Percentiles rank a stretch among this genome's conserved stretches.
Evolutionary conservation across 352 stramenopile species (phyloP).

Genomic region (Globisporangium cederbergense): DNA sequence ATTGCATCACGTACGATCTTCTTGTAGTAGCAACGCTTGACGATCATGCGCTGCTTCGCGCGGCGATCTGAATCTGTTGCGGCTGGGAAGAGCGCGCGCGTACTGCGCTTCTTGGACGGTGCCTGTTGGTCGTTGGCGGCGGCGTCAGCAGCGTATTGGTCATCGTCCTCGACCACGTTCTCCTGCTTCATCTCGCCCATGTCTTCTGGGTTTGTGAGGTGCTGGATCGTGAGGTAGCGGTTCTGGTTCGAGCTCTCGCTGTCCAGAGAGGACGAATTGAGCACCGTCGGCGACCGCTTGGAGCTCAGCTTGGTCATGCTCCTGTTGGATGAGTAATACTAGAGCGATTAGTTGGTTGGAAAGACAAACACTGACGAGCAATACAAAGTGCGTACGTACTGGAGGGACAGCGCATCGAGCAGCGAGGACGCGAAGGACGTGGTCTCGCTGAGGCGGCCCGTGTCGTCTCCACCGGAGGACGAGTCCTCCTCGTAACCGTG

Average conservation of each 20-base stretch:
- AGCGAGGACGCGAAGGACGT: constrained; percentile 16
- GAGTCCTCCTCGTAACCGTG: constrained; percentile 12
- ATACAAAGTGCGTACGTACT: constrained; percentile 3
- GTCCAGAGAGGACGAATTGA: constrained; percentile 6
- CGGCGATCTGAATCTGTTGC: constrained; percentile 51
- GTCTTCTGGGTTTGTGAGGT: constrained; percentile 18
- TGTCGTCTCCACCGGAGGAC: constrained; percentile 17
- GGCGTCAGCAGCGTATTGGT: constrained; percentile 1
- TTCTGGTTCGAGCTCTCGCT: constrained; percentile 3
- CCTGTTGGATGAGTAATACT: not conserved
- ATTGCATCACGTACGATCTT: constrained; percentile 57
- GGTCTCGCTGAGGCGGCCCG: constrained; percentile 13
- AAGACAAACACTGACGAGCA: not conserved
- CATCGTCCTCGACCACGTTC: not conserved
- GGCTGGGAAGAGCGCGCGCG: constrained; percentile 30
- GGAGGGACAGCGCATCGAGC: constrained; percentile 17
- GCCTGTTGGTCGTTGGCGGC: not conserved
- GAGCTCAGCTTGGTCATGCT: constrained; percentile 21
- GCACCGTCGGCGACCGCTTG: constrained; percentile 17
- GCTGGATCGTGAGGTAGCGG: constrained; percentile 15
- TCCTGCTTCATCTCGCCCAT: constrained; percentile 18
- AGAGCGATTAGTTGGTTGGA: not conserved
- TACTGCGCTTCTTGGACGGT: constrained; percentile 45
- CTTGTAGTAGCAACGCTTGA: constrained; percentile 77
- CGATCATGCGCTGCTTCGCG: constrained; percentile 66